A percentile compares a stretch with the other conserved stretches of the same genome.
phyloP scores from a whole-genome alignment of 2,329 filamentous ascomycete genomes.

The Cyphellophora attinorum region DNA sequence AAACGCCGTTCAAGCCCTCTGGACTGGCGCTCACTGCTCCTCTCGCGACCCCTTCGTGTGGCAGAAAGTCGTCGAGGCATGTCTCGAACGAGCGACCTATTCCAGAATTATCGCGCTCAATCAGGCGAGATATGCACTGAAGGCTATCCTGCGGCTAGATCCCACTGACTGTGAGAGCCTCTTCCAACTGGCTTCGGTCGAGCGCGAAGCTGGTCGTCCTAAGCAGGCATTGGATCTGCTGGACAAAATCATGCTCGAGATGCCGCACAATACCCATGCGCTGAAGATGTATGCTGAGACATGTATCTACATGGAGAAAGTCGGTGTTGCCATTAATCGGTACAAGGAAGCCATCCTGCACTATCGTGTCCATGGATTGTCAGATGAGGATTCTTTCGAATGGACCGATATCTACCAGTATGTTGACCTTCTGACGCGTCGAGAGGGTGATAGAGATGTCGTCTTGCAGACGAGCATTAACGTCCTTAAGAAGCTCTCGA shows the following conservation, averaged over 20 bases:
- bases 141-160: slow-evolving; percentile 44
- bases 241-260: slow-evolving; percentile 43
- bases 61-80: slow-evolving; percentile 47
- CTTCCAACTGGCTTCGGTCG: slow-evolving; percentile 45
- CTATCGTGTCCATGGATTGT: slow-evolving; percentile 33
- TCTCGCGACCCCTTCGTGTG: slow-evolving; percentile 47
- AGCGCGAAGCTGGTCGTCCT: slow-evolving; percentile 39
- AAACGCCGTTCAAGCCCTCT: slow-evolving; percentile 47
- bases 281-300: slow-evolving; percentile 48
- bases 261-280: slow-evolving; percentile 45
- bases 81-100: slow-evolving; percentile 36
- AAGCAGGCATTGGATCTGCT: slow-evolving; percentile 41
- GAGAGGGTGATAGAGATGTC: slow-evolving; percentile 33
- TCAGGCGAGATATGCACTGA: slow-evolving; percentile 44
- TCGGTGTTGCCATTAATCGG: slow-evolving; percentile 36
- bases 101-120: slow-evolving; percentile 31
- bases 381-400: slow-evolving; percentile 36
- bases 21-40: slow-evolving; percentile 49
- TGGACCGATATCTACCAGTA: slow-evolving; percentile 87
- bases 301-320: slow-evolving; percentile 42
- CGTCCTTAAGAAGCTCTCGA: slow-evolving; percentile 60
- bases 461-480: slow-evolving; percentile 53
- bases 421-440: slow-evolving; percentile 64
- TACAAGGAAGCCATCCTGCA: slow-evolving; percentile 46
- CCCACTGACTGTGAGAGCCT: slow-evolving; percentile 43